Base-by-base conservation (phyloP, 768 basidiomycete species). In the Trichaptum fuscoviolaceum region DNA sequence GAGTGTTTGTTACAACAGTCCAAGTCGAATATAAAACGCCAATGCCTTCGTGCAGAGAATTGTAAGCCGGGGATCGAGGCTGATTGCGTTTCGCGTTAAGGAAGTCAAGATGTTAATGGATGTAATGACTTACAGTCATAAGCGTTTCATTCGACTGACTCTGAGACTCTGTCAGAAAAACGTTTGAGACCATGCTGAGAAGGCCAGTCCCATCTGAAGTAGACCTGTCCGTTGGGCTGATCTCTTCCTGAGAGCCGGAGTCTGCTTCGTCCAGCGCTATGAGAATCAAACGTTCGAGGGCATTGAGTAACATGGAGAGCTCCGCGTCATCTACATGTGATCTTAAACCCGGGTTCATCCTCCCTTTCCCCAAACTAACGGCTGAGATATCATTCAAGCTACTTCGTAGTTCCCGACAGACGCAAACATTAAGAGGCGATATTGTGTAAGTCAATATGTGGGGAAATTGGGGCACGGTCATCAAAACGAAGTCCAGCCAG, bases 401-500 rank as follows among this genome's bases (percentile, higher is more conserved):
- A 7, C 74, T 72, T 18, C 83, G 81, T 26, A 96, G 75, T 68
- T 94, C 93, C 57, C 83, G 81, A 72, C 91, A 90, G 67, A 96
- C 74, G 70, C 92, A 91, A 67, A 93, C 93, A 67, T 85, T 88
- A 30, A 99, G 80, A 1, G 94, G 89, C 2, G 84, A 78, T 25
- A 96, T 80, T 36, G 89, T 82, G 10, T 83, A 79, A 63, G 89
- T 86, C 0, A 93, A 78, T 1, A 85, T 80, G 23, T 88, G 87
- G 66, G 91, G 90, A 73, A 95, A 92, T 70, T 94, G 92, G 4
- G 93, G 89, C 20, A 96, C 79, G 0, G 94, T 92, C 88, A 93
- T 92, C 64, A 96, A 83, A 67, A 98, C 83, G 74, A 99, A 99
- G 74, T 99, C 96, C 27, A 99, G 82, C 96, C 96, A 99, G 71